Conservation (phyloP, 257 asterid genomes). For the Cinchona pubescens region DNA sequence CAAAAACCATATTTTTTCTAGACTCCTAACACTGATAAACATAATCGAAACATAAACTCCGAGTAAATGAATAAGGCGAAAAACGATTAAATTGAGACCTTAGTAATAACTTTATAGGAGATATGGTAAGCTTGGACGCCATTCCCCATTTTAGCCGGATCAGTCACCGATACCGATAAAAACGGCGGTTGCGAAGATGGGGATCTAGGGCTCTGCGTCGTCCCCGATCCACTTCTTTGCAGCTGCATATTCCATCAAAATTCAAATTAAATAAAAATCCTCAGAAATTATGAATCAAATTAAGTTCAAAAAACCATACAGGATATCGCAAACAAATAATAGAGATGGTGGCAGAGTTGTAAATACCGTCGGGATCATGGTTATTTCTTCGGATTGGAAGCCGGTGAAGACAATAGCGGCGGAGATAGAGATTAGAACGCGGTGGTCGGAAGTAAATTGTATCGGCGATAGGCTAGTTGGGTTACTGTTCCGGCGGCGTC, state of each 20-base stretch:
- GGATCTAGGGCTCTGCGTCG: conserved; percentile 83
- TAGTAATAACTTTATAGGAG: conserved; percentile 95
- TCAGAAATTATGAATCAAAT: not conserved
- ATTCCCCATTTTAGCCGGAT: conserved; percentile 98
- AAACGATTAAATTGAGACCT: conserved; percentile 38
- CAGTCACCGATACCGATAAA: conserved; percentile 76
- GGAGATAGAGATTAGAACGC: not conserved
- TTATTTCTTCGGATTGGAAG: not conserved
- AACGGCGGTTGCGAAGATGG: conserved; percentile 66
- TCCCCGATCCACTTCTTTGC: conserved; percentile 72
- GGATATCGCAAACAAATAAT: not conserved
- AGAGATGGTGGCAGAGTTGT: conserved; percentile 8
- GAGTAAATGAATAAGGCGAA: not conserved
- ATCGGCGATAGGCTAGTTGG: conserved; percentile 22
- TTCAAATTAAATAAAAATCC: not conserved
- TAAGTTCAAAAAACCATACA: not conserved
- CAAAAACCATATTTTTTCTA: not conserved
- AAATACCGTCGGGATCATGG: conserved; percentile 46
- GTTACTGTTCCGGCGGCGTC: conserved; percentile 3
- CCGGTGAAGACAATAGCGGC: not conserved
- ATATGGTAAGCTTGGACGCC: conserved; percentile 98
- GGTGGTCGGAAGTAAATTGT: conserved; percentile 4
- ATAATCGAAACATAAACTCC: not conserved
- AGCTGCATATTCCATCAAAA: conserved; percentile 25
- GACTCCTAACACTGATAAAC: not conserved